phyloP scores from a whole-genome alignment of 2,329 filamentous ascomycete genomes.

The Corynespora cassiicola region DNA sequence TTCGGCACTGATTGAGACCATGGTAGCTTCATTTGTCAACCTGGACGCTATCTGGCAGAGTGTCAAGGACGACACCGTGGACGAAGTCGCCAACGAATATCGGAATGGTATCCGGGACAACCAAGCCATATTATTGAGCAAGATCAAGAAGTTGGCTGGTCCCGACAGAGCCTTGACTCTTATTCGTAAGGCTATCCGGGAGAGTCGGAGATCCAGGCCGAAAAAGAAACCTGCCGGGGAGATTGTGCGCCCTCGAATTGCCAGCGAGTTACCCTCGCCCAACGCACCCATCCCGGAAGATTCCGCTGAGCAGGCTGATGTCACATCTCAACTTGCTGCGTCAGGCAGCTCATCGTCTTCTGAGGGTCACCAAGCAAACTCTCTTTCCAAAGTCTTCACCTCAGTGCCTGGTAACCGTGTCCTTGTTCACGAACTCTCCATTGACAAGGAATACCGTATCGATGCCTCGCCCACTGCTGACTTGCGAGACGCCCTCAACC shows the following conservation, averaged over 20 bases:
- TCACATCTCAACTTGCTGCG: conserved; percentile 37
- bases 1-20: conserved; percentile 77
- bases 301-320: conserved; percentile 44
- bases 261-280: conserved; percentile 50
- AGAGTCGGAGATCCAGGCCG: conserved; percentile 70
- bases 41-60: conserved; percentile 84
- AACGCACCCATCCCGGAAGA: conserved; percentile 33
- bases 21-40: conserved; percentile 86
- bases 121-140: conserved; percentile 77
- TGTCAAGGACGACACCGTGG: conserved; percentile 78
- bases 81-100: conserved; percentile 77
- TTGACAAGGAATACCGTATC: conserved; percentile 80
- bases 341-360: conserved; percentile 17
- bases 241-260: conserved; percentile 69
- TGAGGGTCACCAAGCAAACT: conserved; percentile 46
- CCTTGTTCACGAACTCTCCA: conserved; percentile 78
- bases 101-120: conserved; percentile 81
- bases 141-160: conserved; percentile 80
- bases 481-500: conserved; percentile 65
- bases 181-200: conserved; percentile 76
- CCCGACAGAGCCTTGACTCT: conserved; percentile 72
- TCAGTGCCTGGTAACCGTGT: conserved; percentile 75
- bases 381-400: conserved; percentile 62
- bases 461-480: conserved; percentile 63
- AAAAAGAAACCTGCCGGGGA: conserved; percentile 73